A percentile compares a stretch with the other conserved stretches of the same genome.
Conservation (phyloP, 2,329 filamentous ascomycete genomes). For the Apiospora sp. region DNA sequence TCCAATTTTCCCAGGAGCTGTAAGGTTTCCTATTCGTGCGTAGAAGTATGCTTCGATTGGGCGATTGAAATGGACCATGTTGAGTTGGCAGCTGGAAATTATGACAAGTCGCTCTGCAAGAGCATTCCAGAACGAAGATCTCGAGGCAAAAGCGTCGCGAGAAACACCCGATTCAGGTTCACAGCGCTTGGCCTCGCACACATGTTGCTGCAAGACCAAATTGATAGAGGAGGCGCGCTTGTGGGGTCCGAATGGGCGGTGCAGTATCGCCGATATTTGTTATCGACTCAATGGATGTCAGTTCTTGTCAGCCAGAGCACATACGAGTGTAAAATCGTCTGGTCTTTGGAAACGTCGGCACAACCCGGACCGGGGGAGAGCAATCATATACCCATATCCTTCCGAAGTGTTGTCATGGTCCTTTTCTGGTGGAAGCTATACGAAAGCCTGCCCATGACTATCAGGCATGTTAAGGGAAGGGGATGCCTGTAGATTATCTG, state of each 20-base stretch:
- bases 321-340: not conserved
- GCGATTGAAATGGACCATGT: not conserved
- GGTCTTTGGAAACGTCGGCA: not conserved
- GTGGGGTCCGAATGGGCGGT: not conserved
- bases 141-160: not conserved
- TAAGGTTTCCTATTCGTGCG: not conserved
- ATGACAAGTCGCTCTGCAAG: not conserved
- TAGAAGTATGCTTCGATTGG: not conserved
- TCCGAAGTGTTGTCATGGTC: not conserved
- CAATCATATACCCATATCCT: not conserved
- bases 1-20: not conserved
- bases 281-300: not conserved
- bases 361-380: not conserved
- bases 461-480: slow-evolving; percentile 11
- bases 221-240: not conserved
- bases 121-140: slow-evolving; percentile 8
- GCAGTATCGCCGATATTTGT: not conserved
- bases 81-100: slow-evolving; percentile 14
- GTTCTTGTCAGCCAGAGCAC: not conserved
- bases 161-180: not conserved
- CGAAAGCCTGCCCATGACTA: not conserved
- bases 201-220: not conserved
- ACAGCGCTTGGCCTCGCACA: not conserved
- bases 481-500: not conserved
- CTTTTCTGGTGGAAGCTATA: slow-evolving; percentile 4